Base-by-base conservation (phyloP, 352 stramenopile species). In the Saprolegnia parasitica region DNA sequence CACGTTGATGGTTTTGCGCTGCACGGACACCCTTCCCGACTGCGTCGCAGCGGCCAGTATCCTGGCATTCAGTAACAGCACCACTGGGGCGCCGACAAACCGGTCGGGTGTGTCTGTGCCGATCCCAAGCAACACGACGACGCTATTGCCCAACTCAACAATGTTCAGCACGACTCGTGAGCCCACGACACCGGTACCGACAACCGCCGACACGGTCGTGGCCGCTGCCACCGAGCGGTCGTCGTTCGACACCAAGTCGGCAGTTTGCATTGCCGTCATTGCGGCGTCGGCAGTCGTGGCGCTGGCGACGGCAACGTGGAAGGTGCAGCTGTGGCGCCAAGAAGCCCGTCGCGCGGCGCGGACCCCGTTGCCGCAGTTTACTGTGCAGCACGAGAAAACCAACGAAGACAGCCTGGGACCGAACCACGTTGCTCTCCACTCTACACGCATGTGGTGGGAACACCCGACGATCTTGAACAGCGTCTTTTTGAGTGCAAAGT, bases 401-500 rank as follows among this genome's bases (percentile, higher is more conserved):
- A n/a, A 15, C 18, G 42, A 49, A 49, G 42, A 49, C 42, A 49
- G 42, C 42, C 3, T 49, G 42, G 42, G 42, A n/a, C 42, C 42
- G 42, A 49, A 10, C 42, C 42, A 49, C 42, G 42, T 49, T 11
- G 42, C 42, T 15, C 42, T 49, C 13, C 42, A n/a, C 42, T n/a
- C 13, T 11, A 49, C 42, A 49, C 35, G 24, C 11, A 60, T 60
- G 52, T 60, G 52, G 52, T 60, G 52, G 52, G 52, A 60, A 9
- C 52, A 60, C 20, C 35, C 52, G n/a, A 60, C 52, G 13, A 13
- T 60, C 10, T 11, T 60, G 9, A 60, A 60, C 35, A 60, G 11
- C 35, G 35, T 60, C 1, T 60, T 60, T 9, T 60, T 60, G 20
- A 60, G 52, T 9, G 20, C 11, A 15, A 49, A 49, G 42, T 49